These are phyloP conservation scores for Petunia axillaris DNA, from an alignment of 257 asterid genomes.

Conservation along the genomic window DNA sequence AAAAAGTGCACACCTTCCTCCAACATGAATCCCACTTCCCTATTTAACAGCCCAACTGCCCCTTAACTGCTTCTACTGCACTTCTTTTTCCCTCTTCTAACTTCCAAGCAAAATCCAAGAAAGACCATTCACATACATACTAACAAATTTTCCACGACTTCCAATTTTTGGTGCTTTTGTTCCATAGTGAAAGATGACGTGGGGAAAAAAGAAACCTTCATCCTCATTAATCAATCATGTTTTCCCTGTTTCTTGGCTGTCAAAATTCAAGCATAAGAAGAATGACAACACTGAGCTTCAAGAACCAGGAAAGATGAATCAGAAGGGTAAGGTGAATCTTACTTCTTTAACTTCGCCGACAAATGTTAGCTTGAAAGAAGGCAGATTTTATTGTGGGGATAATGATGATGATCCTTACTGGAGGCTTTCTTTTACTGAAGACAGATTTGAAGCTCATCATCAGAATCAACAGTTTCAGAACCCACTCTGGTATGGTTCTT, in stretches of 20 bases:
- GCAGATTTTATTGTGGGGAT: constrained; percentile 58
- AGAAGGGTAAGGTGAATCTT: constrained; percentile 27
- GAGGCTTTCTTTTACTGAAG: constrained; percentile 64
- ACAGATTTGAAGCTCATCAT: constrained; percentile 41
- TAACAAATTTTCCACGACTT: constrained; percentile 5
- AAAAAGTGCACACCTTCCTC: constrained; percentile 30
- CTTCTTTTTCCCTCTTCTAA: constrained; percentile 2
- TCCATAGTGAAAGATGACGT: constrained; percentile 49
- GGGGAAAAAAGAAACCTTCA: constrained; percentile 55
- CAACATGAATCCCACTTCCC: constrained; percentile 48
- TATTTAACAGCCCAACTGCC: constrained; percentile 50
- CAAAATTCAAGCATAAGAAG: constrained; percentile 54
- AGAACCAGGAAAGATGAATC: constrained; percentile 28
- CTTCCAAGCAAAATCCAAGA: not conserved
- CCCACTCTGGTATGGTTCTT: constrained; percentile 47
- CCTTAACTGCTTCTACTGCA: constrained; percentile 34
- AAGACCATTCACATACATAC: constrained; percentile 12
- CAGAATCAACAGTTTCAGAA: constrained; percentile 25
- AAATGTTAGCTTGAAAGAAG: constrained; percentile 33
- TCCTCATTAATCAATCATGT: constrained; percentile 55
- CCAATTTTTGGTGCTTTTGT: not conserved
- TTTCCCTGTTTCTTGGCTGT: constrained; percentile 67
- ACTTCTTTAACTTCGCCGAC: constrained; percentile 27
- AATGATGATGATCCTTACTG: constrained; percentile 69
- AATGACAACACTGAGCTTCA: constrained; percentile 28